Evolutionary conservation across 2,329 filamentous ascomycete species (phyloP), one percentile per base, ranked within the genome.

Genomic region (Ceratocystis papillata): DNA sequence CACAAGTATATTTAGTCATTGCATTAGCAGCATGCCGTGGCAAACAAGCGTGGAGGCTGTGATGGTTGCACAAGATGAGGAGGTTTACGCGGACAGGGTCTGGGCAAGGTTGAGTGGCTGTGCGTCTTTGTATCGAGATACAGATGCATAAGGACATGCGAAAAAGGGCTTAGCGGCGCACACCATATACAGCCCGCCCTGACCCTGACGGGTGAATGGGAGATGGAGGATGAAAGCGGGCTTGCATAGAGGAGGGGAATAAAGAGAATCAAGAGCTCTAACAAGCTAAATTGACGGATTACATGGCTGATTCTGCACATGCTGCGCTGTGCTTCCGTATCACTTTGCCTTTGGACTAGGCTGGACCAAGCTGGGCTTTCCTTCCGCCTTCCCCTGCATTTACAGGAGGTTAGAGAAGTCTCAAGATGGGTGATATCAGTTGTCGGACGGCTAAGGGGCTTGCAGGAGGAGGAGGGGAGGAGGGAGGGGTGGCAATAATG

Each of bases 21-120:
- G 2, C 4, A 37, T 37, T n/a, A n/a, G 15, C 5, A 3, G 37
- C 12, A 41, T 41, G 12, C 10, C 1, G 37, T 41, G 17, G 28
- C n/a, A n/a, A 55, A 15, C 46, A 48, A 22, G 12, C 33, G 5
- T 53, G 22, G 48, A n/a, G 25, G 25, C 15, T 20, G 55, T 59
- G 28, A 59, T 59, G 55, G 55, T 59, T n/a, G 55, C n/a, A 59
- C 55, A 59, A 59, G 28, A 37, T 8, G 28, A 53, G 8, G 17
- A 59, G 55, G n/a, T 41, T 10, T 53, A 22, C 17, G 55, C 3
- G 55, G 22, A 59, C 17, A n/a, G 28, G 55, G 55, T n/a, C 37
- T 41, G 37, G 37, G 55, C 20, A 30, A 30, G 28, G 15, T n/a
- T 37, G 30, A 33, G 55, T 59, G 55, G 55, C 55, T 59, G 12